Percentiles rank a stretch among this genome's conserved stretches.
These are phyloP conservation scores for Nothomitra cinnamomea DNA, from an alignment of 2,329 filamentous ascomycete species.

Conservation along the genomic window DNA sequence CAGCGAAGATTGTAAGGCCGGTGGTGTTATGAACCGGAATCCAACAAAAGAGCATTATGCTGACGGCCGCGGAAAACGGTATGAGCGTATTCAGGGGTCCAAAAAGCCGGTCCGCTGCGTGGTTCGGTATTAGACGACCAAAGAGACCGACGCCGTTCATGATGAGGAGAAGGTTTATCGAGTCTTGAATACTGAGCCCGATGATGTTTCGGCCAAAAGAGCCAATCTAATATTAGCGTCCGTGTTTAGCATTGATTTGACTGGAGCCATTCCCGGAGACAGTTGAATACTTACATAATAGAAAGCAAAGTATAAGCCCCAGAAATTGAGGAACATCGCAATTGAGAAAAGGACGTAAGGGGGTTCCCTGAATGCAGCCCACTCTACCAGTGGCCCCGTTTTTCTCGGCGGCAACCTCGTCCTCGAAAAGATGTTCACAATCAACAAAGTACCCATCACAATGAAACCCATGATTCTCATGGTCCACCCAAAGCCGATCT, in stretches of 20 bases:
- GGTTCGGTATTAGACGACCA: conserved; percentile 38
- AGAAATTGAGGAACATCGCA: conserved; percentile 30
- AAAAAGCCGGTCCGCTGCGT: conserved; percentile 36
- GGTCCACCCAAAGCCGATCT: conserved; percentile 29
- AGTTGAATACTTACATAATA: conserved; percentile 32
- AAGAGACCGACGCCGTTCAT: conserved; percentile 45
- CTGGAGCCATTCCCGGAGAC: neutral
- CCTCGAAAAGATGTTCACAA: conserved; percentile 24
- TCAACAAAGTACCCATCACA: conserved; percentile 19
- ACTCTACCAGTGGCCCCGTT: conserved; percentile 36
- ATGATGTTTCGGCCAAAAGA: conserved; percentile 24
- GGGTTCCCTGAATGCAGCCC: conserved; percentile 37
- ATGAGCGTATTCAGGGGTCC: conserved; percentile 46
- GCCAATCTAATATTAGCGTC: conserved; percentile 25
- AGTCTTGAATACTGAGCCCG: conserved; percentile 24
- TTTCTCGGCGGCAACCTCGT: conserved; percentile 32
- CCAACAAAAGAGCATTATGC: conserved; percentile 36
- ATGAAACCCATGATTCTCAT: conserved; percentile 31
- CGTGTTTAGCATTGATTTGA: conserved; percentile 26
- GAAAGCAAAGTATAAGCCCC: conserved; percentile 39
- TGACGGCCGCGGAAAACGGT: conserved; percentile 28
- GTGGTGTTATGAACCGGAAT: conserved; percentile 32
- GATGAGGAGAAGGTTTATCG: conserved; percentile 44
- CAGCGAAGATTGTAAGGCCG: conserved; percentile 43
- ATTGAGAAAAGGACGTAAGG: conserved; percentile 34